Conservation (phyloP, 495 filamentous ascomycete species). For the Neurospora sp. region DNA sequence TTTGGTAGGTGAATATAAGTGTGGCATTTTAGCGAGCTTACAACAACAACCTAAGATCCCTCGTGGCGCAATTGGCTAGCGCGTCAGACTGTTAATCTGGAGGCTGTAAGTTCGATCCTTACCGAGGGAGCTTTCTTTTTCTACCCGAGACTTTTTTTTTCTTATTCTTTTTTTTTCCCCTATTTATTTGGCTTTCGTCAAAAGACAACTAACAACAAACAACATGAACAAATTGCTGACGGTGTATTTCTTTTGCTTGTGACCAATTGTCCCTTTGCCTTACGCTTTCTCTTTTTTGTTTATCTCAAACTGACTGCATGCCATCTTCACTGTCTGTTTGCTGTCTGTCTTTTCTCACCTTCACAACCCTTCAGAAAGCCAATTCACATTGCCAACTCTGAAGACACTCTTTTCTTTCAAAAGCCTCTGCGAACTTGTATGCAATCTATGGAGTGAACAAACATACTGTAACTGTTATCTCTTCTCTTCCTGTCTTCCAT, state of each 20-base stretch:
- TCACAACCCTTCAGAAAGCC: background rate
- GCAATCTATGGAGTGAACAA: background rate
- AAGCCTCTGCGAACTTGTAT: background rate
- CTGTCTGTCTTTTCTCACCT: background rate
- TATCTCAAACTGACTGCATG: background rate
- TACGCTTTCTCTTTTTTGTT: background rate
- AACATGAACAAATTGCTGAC: background rate
- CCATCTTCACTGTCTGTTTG: background rate
- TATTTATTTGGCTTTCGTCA: background rate
- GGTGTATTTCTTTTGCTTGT: background rate
- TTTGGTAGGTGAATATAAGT: background rate
- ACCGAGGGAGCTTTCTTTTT: background rate
- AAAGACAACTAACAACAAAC: background rate
- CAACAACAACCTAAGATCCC: background rate
- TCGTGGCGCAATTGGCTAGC: background rate
- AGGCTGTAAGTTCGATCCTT: background rate
- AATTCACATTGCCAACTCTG: background rate
- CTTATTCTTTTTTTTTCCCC: too few species aligned
- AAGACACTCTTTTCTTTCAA: background rate
- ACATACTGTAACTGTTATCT: background rate
- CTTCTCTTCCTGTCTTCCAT: background rate
- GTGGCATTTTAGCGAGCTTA: fast-evolving
- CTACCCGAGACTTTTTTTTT: background rate
- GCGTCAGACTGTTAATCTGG: background rate
- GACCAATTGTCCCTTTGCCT: background rate